These are phyloP conservation scores for Avena atlantica DNA, from an alignment of 176 grass and related monocot genomes.

Conservation along the genomic window DNA sequence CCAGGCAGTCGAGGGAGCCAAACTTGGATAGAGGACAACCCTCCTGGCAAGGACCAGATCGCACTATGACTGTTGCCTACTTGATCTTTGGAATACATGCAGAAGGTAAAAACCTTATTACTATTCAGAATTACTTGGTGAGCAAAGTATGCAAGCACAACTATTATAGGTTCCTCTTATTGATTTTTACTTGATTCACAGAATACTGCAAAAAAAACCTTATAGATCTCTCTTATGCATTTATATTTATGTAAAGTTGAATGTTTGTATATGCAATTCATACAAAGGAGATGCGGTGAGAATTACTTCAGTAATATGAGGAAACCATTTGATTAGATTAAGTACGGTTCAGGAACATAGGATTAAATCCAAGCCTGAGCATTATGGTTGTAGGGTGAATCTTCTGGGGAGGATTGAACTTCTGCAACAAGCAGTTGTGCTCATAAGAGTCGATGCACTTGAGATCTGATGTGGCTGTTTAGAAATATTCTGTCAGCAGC, in stretches of 20 bases:
- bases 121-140: not conserved
- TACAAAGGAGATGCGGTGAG: not conserved
- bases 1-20: not conserved
- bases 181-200: not conserved
- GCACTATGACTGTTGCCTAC: not conserved
- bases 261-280: not conserved
- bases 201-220: no score
- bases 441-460: conserved; percentile 77
- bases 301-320: no score
- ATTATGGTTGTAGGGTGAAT: conserved; percentile 85
- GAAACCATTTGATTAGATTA: no score
- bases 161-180: not conserved
- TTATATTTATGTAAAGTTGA: not conserved
- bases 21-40: not conserved
- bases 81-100: not conserved
- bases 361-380: conserved; percentile 63
- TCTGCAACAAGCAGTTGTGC: conserved; percentile 58
- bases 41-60: not conserved
- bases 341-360: conserved; percentile 46
- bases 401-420: conserved; percentile 67
- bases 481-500: conserved; percentile 61
- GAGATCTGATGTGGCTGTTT: conserved; percentile 57
- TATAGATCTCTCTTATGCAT: not conserved
- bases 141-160: not conserved
- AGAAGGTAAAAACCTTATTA: not conserved